Base-by-base conservation (phyloP, 1,284 basidiomycete species). In the Hypsizygus ulmarius region DNA sequence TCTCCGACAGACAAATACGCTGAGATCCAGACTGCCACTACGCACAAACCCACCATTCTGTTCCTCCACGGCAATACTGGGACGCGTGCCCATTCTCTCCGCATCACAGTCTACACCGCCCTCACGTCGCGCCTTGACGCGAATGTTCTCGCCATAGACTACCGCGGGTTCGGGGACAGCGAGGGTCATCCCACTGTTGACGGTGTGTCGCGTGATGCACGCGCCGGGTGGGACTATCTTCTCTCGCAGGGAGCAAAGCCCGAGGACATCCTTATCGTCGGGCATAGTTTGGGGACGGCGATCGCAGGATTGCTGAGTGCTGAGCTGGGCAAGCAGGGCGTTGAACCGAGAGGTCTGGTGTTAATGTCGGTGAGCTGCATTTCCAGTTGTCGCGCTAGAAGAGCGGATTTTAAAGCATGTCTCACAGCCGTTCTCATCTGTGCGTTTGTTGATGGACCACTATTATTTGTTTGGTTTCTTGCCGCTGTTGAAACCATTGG, bases 21-120 rank as follows among this genome's bases (percentile, higher is more conserved):
- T 56, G 52, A 42, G 25, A 73, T 60, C 44, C 64, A 55, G 28
- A 63, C 11, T 7, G 87, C 91, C 0, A 63, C 93, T 16, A 60
- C 66, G 4, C 54, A 65, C 0, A 69, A 75, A 4, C 90, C 90
- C 0, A 94, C 91, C 0, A 74, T 95, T 38, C 72, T 96, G 12
- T 94, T 90, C 69, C 75, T 95, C 47, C 95, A 97, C 59, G 95
- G 95, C 2, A 96, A 96, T 60, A 89, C 82, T 0, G 88, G 78
- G 9, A 89, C 87, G 0, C 81, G 92, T 5, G 87, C 87, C 0
- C 71, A 79, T 1, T 62, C 69, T 0, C 74, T 77, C 46, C 84
- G 91, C 8, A 74, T 87, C 4, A 73, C 72, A 0, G 69, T 84
- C 15, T 88, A 89, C 64, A 70, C 72, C 0, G 67, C 74, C 0